These are phyloP conservation scores for Bombardia bombarda DNA, from an alignment of 495 filamentous ascomycete genomes.

Conservation along the genomic window DNA sequence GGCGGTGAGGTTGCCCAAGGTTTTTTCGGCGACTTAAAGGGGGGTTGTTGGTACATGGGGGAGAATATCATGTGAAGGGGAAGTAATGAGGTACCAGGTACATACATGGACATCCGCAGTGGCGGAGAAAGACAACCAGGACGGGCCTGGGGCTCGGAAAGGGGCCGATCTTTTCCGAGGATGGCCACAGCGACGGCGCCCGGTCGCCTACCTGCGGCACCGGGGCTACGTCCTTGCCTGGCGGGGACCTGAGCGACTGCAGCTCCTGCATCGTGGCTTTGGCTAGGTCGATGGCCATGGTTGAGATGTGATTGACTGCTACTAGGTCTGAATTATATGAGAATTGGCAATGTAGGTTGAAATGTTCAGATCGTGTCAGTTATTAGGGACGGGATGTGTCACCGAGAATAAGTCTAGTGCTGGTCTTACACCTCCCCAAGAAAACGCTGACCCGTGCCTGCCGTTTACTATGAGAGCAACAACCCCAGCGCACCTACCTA, in stretches of 20 bases:
- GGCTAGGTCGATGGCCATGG: not conserved
- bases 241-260: not conserved
- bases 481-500: no score
- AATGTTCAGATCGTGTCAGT: no score
- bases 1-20: constrained; percentile 38
- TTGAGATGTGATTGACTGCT: not conserved
- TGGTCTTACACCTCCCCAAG: no score
- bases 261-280: not conserved
- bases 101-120: constrained; percentile 56
- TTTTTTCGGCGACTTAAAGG: constrained; percentile 51
- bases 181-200: constrained; percentile 38
- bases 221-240: constrained; percentile 13
- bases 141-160: constrained; percentile 41
- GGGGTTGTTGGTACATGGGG: not conserved
- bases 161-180: constrained; percentile 11
- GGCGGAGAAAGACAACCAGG: constrained; percentile 50
- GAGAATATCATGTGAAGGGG: not conserved
- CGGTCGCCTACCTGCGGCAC: constrained; percentile 34
- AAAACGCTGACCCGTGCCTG: no score
- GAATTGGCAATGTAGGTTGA: no score
- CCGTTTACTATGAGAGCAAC: no score
- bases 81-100: no score
- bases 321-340: not conserved
- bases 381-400: no score
- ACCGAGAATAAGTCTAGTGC: no score